A percentile compares a stretch with the other conserved stretches of the same genome.
phyloP scores from a whole-genome alignment of 441 rosid species.

The Euphorbia schlechtendalii region DNA sequence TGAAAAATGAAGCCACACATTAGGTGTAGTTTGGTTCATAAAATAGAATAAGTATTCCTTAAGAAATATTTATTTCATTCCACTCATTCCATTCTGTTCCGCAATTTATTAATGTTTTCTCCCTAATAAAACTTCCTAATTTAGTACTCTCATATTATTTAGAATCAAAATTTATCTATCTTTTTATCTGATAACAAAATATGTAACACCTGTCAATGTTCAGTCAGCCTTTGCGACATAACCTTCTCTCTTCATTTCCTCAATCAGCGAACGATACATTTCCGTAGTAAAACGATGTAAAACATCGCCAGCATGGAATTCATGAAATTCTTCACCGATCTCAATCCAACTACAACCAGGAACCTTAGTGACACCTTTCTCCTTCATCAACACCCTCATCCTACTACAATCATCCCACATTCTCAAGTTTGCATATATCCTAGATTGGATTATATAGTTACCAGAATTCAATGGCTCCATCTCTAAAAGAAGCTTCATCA shows the following conservation, averaged over 20 bases:
- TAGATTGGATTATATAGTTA: conserved; percentile 72
- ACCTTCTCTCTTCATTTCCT: conserved; percentile 31
- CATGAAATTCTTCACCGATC: conserved; percentile 39
- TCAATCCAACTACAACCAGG: conserved; percentile 52
- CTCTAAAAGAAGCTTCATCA: conserved; percentile 44
- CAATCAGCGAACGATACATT: conserved; percentile 36
- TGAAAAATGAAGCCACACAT: no score
- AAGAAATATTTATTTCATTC: no score
- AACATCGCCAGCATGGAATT: conserved; percentile 63
- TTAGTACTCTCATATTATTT: no score
- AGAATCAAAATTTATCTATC: no score
- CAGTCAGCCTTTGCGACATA: no score
- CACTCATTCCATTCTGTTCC: no score
- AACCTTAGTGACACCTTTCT: conserved; percentile 32
- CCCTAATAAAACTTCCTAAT: no score
- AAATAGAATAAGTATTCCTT: no score
- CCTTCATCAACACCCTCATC: conserved; percentile 66
- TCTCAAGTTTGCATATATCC: conserved; percentile 55
- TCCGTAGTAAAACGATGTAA: conserved; percentile 26
- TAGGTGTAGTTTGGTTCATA: no score
- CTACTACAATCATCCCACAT: conserved; percentile 68
- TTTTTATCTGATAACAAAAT: no score
- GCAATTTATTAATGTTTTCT: no score
- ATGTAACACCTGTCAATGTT: no score
- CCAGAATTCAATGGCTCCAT: conserved; percentile 64